Evolutionary conservation across 2,329 filamentous ascomycete genomes (phyloP), one percentile per base, ranked within the genome.

Genomic region (Cadophora gregata): DNA sequence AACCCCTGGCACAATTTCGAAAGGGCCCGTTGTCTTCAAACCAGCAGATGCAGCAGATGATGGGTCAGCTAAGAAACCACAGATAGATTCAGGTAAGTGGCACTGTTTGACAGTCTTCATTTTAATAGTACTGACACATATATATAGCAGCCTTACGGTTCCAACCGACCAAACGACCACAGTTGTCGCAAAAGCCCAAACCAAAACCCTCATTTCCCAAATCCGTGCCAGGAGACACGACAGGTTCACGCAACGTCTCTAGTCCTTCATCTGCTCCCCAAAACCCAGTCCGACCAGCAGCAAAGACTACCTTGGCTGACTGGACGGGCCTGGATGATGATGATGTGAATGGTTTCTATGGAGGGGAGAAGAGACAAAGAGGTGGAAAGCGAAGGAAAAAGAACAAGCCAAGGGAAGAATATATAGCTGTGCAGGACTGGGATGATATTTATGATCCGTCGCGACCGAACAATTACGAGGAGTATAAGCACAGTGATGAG

Each of bases 391-490:
- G 82, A 74, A 79, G 80, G 50, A 88, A 92, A 48, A 88, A 92
- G 79, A 93, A 91, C 79, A 90, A 89, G 76, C 89, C 91, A 79
- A 90, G 89, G 78, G 86, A 87, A 74, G 85, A 88, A 67, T 84
- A 86, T 70, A 82, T 87, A 6, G 82, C 83, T 56, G 78, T 84
- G 33, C 85, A 88, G 77, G 90, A 97, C 76, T 97, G 93, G 93
- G 91, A 97, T 77, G 93, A 96, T 77, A 86, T 96, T 27, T 97
- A 97, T 77, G 94, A 97, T 75, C 92, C 93, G 0, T 83, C 90
- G 12, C 83, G 91, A 47, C 93, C 94, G 9, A 96, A 92, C 48
- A 93, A 89, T 71, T 91, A 95, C 59, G 91, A 94, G 64, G 91
- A 95, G 75, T 97, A 96, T 76, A 86, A 92, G 67, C 84, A 89